Base-by-base conservation (phyloP, 331 rosid species). In the Pyrus hybrid region DNA sequence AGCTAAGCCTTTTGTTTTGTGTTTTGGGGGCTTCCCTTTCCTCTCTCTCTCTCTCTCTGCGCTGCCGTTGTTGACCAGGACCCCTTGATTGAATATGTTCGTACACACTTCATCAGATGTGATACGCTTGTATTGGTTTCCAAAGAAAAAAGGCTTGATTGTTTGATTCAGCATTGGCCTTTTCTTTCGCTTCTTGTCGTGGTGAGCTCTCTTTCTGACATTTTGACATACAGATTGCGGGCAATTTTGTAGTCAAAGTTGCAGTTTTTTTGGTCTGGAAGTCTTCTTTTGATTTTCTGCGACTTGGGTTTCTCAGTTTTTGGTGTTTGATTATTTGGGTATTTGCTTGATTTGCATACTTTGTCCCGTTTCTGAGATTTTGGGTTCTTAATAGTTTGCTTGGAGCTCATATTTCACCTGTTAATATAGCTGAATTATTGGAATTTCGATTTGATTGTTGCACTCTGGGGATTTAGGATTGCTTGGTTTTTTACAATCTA, bases 1-100 rank as follows among this genome's bases (percentile, higher is more conserved):
- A 80, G 77, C 84, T 65, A 56, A 56, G 77, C 76, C 9, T 9
- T 51, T 61, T 26, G 60, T 63, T 26, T 71, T 61, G 61, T 45
- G 58, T 77, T 62, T 69, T 14, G 28, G 16, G 73, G 70, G 26
- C 23, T 22, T 33, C 9, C 53, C 13, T 30, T n/a, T 29, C 45
- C 64, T 8, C 74, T 67, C 54, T 47, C 53, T 49, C 66, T 61
- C 35, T 23, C 70, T 22, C 21, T 69, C 16, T 71, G n/a, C 33
- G 85, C 57, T 74, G 82, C 82, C 80, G 79, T 78, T 82, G 85
- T 82, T 82, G 85, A 82, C 85, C 77, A 56, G 43, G 67, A 51
- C 69, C 80, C 68, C 2, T 62, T 23, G 32, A 23, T 69, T 45
- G 76, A 60, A 41, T 64, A 45, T 63, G 61, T 14, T 68, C 17